Evolutionary conservation across 371 early-diverging fungal species (phyloP), one percentile per base, ranked within the genome.

Genomic region (Dichotomocladium elegans): DNA sequence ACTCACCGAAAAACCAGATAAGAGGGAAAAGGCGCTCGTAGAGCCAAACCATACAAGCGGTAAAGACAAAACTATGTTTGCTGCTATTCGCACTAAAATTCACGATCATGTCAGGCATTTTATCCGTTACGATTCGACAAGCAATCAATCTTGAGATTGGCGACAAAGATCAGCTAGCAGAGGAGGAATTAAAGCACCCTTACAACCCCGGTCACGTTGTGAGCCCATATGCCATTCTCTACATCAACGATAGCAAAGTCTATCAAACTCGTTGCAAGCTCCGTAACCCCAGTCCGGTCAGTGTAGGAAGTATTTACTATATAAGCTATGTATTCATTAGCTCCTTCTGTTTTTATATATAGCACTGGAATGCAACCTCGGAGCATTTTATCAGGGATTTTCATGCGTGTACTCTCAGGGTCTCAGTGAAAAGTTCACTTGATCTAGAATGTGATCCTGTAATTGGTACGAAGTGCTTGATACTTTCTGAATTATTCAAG

Each of bases 301-400:
- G 60, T 55, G n/a, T n/a, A n/a, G n/a, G n/a, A n/a, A n/a, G n/a
- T n/a, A n/a, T n/a, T n/a, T n/a, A n/a, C n/a, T n/a, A n/a, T n/a
- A n/a, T n/a, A n/a, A 43, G 24, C 44, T 19, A 19, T 10, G 5
- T 15, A 21, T 43, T 25, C 19, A 31, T 6, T 12, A n/a, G 22
- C 27, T 4, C n/a, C 41, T 25, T 19, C 15, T 7, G 33, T 19
- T 9, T 6, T 42, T 22, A 6, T 47, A 1, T 19, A 37, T 51
- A 70, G 64, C 69, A 72, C 45, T 72, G 72, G 69, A 74, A 74
- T 17, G 71, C 64, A 21, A 56, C 61, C 3, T 57, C 68, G 33
- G 74, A 74, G 15, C 67, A 70, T 17, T 64, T 70, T 34, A 50
- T 74, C 22, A 44, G 35, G 25, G 61, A 70, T 31, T 42, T 63